Base-by-base conservation (phyloP, 73 alveolate genomes). In the Effrenium voratum region DNA sequence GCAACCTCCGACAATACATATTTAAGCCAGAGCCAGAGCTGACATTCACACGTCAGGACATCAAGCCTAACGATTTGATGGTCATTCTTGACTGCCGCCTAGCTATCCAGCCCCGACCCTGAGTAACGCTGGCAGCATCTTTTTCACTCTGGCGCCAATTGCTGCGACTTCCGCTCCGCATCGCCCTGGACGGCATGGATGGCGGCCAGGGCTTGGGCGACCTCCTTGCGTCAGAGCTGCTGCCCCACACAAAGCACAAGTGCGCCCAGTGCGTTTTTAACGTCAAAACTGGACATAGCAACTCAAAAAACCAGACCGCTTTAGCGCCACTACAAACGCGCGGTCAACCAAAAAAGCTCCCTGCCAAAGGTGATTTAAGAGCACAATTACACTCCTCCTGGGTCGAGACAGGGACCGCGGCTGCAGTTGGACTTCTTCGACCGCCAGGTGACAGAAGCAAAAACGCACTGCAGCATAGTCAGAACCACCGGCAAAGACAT, bases 401-500 rank as follows among this genome's bases (percentile, higher is more conserved):
- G 59, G 85, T 75, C 36, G 85, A 75, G 38, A 41, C 85, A 10
- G 85, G 85, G 38, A 55, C 85, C 2, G 52, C 85, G 36, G 57
- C 85, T 1, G 85, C 40, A 40, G 10, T 55, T 36, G 38, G 16
- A 34, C 5, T 5, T 2, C 32, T 28, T 46, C 2, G 85, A 40
- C 40, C 24, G 85, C 90, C 90, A 77, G 28, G 30, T 77, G 68
- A 77, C 60, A 32, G 68, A 43, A 5, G 68, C 60, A 41, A 77
- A 45, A 30, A 66, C 90, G 45, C 68, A 77, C 50, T 77, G 90
- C 12, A 77, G 68, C 40, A 77, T 77, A 2, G 68, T 45, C 45
- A 77, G 10, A 28, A 77, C 86, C 34, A 75, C 86, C 16, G 86
- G 86, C 36, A 75, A 41, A 6, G 86, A 26, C 86, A 75, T 75